Evolutionary conservation across 2,329 filamentous ascomycete species (phyloP).

Genomic region (Cadophora gregata): DNA sequence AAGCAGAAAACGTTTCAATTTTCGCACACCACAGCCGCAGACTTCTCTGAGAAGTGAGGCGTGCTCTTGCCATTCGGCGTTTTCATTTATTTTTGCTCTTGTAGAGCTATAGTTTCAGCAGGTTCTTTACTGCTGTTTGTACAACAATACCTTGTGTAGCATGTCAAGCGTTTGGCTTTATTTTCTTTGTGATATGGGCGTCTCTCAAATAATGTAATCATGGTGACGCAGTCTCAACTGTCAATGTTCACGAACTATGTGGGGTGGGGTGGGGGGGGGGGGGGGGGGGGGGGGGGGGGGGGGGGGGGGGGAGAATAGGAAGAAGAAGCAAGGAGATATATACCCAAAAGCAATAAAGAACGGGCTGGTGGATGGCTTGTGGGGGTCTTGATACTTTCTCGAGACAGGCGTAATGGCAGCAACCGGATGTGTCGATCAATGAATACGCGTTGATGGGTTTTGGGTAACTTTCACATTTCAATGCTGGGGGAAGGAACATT

Average conservation of each 20-base stretch:
- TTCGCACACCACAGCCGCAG: slow-evolving; percentile 43
- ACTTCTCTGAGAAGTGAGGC: slow-evolving; percentile 42
- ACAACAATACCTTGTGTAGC: slow-evolving; percentile 33
- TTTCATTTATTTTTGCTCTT: slow-evolving; percentile 17
- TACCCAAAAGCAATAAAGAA: slow-evolving; percentile 34
- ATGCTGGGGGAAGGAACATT: slow-evolving; percentile 9
- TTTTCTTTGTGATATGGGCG: slow-evolving; percentile 19
- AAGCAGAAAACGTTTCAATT: slow-evolving; percentile 45
- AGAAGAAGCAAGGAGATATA: slow-evolving; percentile 29
- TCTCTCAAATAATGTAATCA: slow-evolving; percentile 41
- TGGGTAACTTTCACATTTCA: slow-evolving; percentile 27
- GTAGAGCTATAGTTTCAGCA: slow-evolving; percentile 27
- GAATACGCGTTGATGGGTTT: slow-evolving; percentile 25
- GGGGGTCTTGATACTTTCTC: slow-evolving; percentile 23
- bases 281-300: no score
- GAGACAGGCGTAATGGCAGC: slow-evolving; percentile 26
- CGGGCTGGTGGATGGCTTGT: slow-evolving; percentile 21
- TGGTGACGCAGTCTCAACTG: slow-evolving; percentile 23
- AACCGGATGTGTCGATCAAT: slow-evolving; percentile 35
- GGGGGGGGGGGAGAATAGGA: no score
- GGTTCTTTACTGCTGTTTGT: slow-evolving; percentile 29
- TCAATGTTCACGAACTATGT: slow-evolving; percentile 35
- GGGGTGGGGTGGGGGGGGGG: no score
- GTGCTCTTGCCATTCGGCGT: not conserved
- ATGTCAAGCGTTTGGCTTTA: slow-evolving; percentile 33